Percentiles rank a stretch among this genome's conserved stretches.
phyloP scores from a whole-genome alignment of 2,329 filamentous ascomycete species.

The Helotiales sp. region DNA sequence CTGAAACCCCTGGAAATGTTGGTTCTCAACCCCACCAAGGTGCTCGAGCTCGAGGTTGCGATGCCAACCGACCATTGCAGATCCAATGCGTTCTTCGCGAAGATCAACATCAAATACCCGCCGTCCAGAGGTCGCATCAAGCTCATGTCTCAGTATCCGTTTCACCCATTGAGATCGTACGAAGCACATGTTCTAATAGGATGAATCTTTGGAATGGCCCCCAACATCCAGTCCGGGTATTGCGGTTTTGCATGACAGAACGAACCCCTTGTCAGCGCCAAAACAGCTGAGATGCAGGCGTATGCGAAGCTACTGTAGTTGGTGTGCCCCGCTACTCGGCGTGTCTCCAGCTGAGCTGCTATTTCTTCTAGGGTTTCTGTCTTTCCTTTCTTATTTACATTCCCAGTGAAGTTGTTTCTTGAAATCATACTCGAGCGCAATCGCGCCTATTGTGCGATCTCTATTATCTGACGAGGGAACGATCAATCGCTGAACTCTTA shows the following conservation, averaged over 20 bases:
- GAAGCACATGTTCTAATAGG: not conserved
- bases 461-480: no score
- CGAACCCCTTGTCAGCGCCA: no score
- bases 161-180: no score
- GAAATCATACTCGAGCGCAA: no score
- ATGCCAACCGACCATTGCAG: no score
- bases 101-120: not conserved
- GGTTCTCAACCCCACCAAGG: conserved; percentile 1
- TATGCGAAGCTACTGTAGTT: conserved; percentile 2
- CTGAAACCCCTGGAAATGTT: conserved; percentile 18
- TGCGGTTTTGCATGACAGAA: no score
- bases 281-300: conserved; percentile 7
- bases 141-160: not conserved
- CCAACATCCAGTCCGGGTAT: conserved; percentile 8
- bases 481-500: no score
- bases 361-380: not conserved
- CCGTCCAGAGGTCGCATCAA: not conserved
- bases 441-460: no score
- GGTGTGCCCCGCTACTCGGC: not conserved
- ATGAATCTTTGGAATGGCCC: conserved; percentile 1
- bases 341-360: not conserved
- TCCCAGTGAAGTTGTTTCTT: no score
- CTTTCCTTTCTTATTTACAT: not conserved
- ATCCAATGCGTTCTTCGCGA: no score
- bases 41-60: not conserved